These are phyloP conservation scores for Phytopythium delawarense DNA, from an alignment of 352 stramenopile species.

Conservation along the genomic window DNA sequence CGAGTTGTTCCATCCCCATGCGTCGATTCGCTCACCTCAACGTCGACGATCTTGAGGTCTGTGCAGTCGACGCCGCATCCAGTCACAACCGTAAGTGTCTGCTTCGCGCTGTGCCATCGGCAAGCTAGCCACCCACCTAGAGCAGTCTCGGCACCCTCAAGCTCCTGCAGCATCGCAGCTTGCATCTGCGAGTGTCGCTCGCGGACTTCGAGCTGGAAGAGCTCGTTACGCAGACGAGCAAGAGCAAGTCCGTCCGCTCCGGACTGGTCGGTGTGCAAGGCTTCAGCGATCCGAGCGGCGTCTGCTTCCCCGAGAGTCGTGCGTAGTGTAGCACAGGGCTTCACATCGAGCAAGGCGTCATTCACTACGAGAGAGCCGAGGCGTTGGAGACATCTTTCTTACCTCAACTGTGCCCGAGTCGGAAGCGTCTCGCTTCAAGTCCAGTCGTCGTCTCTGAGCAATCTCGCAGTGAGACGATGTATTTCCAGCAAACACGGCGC, in stretches of 20 bases:
- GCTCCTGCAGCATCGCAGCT: constrained; percentile 29
- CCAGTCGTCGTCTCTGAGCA: background rate
- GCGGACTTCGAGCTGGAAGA: constrained; percentile 55
- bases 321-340: background rate
- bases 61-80: background rate
- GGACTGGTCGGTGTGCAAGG: constrained; percentile 6
- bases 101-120: background rate
- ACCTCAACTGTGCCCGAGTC: background rate
- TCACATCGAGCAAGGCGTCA: background rate
- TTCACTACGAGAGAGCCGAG: background rate
- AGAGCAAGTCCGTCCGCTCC: constrained; percentile 7
- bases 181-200: constrained; percentile 34
- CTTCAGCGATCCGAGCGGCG: constrained; percentile 14
- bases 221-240: constrained; percentile 30
- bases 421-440: background rate
- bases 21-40: constrained; percentile 24
- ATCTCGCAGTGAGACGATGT: background rate
- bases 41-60: constrained; percentile 44
- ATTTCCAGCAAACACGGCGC: background rate
- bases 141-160: constrained; percentile 28
- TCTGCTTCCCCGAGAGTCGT: constrained; percentile 14
- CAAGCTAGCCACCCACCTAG: constrained; percentile 17
- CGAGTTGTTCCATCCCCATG: background rate
- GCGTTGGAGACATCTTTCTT: background rate
- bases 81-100: background rate